A percentile compares a stretch with the other conserved stretches of the same genome.
These are phyloP conservation scores for Russula earlei DNA, from an alignment of 768 basidiomycete genomes.

Conservation along the genomic window DNA sequence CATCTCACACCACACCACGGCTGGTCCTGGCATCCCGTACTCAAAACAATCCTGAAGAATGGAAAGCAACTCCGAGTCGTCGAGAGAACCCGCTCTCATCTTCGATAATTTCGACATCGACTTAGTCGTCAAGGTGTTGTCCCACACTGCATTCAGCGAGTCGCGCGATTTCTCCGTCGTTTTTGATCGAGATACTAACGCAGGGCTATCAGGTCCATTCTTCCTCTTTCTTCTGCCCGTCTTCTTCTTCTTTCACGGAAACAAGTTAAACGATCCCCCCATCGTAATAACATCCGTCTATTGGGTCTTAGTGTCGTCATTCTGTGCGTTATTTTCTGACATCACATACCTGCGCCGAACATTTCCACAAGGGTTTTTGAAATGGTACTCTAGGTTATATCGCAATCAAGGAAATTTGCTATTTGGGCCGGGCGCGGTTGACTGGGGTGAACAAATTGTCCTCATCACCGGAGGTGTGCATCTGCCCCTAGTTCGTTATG, in stretches of 20 bases:
- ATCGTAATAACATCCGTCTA: conserved; percentile 47
- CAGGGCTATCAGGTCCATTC: conserved; percentile 54
- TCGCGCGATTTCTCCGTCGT: conserved; percentile 4
- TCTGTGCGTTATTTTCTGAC: conserved; percentile 45
- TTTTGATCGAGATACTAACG: neutral
- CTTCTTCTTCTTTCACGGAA: conserved; percentile 66
- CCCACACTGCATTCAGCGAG: conserved; percentile 73
- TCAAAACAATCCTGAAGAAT: neutral
- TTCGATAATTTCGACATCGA: conserved; percentile 72
- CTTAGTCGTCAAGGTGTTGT: conserved; percentile 67
- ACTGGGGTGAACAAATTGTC: conserved; percentile 87
- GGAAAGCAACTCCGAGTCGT: neutral
- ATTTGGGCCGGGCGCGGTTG: conserved; percentile 48
- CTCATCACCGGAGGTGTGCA: conserved; percentile 80
- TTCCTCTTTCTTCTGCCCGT: conserved; percentile 74
- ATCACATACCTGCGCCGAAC: conserved; percentile 5
- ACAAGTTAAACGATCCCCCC: conserved; percentile 40
- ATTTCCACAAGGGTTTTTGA: conserved; percentile 40
- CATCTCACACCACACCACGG: neutral
- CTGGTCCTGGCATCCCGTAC: neutral
- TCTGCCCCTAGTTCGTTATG: neutral
- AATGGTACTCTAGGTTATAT: conserved; percentile 64
- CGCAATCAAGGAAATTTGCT: conserved; percentile 64
- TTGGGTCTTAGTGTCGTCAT: conserved; percentile 46
- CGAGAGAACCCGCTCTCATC: conserved; percentile 29